Percentiles rank a stretch among this genome's conserved stretches.
Conservation (phyloP, 495 filamentous ascomycete genomes). For the Endocarpon pusillum region DNA sequence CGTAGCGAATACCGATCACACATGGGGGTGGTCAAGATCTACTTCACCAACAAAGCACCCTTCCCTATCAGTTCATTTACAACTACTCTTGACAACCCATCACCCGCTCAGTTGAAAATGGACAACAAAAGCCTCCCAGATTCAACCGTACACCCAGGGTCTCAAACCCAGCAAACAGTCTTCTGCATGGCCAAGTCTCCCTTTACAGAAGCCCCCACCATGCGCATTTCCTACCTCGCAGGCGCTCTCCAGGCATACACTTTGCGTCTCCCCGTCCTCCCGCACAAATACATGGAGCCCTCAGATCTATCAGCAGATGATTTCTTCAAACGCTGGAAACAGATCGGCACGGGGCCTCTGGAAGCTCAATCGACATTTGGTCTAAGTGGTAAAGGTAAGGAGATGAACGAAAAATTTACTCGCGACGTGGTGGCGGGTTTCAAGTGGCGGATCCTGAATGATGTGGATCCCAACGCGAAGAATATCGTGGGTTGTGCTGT, state of each 20-base stretch:
- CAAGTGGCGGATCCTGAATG: constrained; percentile 69
- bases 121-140: constrained; percentile 82
- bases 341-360: constrained; percentile 76
- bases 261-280: constrained; percentile 69
- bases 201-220: constrained; percentile 73
- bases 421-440: constrained; percentile 57
- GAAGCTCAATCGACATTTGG: constrained; percentile 81
- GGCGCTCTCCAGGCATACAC: constrained; percentile 88
- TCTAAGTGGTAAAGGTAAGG: constrained; percentile 29
- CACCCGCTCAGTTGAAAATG: constrained; percentile 52
- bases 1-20: constrained; percentile 87
- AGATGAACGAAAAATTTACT: constrained; percentile 38
- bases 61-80: constrained; percentile 76
- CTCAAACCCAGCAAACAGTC: constrained; percentile 81
- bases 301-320: constrained; percentile 71
- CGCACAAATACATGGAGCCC: constrained; percentile 93
- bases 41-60: constrained; percentile 85
- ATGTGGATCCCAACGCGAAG: constrained; percentile 75
- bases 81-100: constrained; percentile 73
- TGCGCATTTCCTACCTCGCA: constrained; percentile 84
- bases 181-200: constrained; percentile 77
- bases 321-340: constrained; percentile 98
- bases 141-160: constrained; percentile 51
- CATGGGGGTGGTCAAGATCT: constrained; percentile 86
- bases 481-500: constrained; percentile 93